Evolutionary conservation across 768 basidiomycete species (phyloP), one percentile per base, ranked within the genome.

Genomic region (Tricholoma flavovirens): DNA sequence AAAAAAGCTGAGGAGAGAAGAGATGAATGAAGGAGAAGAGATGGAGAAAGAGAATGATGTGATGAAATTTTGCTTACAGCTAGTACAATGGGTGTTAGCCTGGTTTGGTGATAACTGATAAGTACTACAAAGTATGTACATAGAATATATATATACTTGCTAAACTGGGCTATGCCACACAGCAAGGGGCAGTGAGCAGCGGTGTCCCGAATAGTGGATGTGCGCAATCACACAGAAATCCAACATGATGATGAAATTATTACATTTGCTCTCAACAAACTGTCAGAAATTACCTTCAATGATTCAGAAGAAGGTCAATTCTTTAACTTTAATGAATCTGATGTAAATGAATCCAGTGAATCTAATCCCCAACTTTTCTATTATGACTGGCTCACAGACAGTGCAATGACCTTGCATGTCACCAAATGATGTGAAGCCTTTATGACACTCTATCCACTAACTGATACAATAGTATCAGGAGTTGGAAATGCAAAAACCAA

Each of bases 301-400:
- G 15, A 36, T 24, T 45, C 43, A 4, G 22, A 45, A 24, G 43
- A 24, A 45, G 43, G 22, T 45, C 22, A 45, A 45, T 22, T 24
- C 12, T 22, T 45, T 22, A 45, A 45, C 22, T 45, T 45, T 12
- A 6, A 45, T 24, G 22, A 45, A 11, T 22, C 43, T 5, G 12
- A 45, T 45, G 43, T 22, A 14, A 45, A 24, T 9, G 19, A 42
- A n/a, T 30, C 21, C 1, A 19, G 22, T 40, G 32, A 33, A 48
- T 26, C 6, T 35, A 24, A 49, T 12, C 2, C 46, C 29, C 30
- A n/a, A 4, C 42, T 49, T 48, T 24, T 49, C 19, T 55, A 49
- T 50, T 55, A 49, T 36, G 35, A 55, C n/a, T 59, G 59, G 59
- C 15, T 59, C 3, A 51, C 21, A 1, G 59, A 59, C 36, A 49